phyloP scores from a whole-genome alignment of 768 basidiomycete species.

The Butyriboletus loyo region DNA sequence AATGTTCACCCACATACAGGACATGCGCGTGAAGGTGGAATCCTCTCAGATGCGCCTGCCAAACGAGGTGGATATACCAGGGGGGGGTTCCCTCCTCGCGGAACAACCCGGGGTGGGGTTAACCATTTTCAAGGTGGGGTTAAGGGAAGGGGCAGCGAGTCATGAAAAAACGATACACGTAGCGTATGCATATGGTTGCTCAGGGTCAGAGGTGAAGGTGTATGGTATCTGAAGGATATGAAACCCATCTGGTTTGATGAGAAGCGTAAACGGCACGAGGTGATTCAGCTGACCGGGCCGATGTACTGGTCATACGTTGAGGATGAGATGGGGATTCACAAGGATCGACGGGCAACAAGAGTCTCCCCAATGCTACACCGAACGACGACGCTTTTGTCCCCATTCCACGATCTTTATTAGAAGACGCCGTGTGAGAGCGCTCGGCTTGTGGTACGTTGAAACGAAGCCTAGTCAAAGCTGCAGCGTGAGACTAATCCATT shows the following conservation, averaged over 20 bases:
- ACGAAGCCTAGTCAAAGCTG: background rate
- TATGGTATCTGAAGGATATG: background rate
- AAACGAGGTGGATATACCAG: constrained; percentile 6
- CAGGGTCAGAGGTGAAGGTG: background rate
- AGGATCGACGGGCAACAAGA: background rate
- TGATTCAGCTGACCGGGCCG: background rate
- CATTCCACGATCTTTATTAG: no score
- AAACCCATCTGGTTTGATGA: background rate
- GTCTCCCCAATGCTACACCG: background rate
- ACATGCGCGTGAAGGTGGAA: constrained; percentile 8
- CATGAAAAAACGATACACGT: constrained; percentile 1
- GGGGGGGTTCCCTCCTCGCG: constrained; percentile 17
- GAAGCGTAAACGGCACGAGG: no score
- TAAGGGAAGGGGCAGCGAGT: constrained; percentile 12
- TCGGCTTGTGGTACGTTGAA: background rate
- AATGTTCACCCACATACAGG: constrained; percentile 15
- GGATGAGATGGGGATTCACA: no score
- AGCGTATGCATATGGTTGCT: background rate
- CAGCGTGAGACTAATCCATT: background rate
- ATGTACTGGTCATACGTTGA: no score
- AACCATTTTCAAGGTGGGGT: background rate
- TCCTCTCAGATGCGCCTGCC: background rate
- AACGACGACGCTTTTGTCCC: background rate
- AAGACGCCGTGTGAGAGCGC: background rate
- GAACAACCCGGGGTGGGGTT: constrained; percentile 8